Percentiles rank a stretch among this genome's conserved stretches.
phyloP scores from a whole-genome alignment of 805 yeast species.

The Torulaspora franciscae region DNA sequence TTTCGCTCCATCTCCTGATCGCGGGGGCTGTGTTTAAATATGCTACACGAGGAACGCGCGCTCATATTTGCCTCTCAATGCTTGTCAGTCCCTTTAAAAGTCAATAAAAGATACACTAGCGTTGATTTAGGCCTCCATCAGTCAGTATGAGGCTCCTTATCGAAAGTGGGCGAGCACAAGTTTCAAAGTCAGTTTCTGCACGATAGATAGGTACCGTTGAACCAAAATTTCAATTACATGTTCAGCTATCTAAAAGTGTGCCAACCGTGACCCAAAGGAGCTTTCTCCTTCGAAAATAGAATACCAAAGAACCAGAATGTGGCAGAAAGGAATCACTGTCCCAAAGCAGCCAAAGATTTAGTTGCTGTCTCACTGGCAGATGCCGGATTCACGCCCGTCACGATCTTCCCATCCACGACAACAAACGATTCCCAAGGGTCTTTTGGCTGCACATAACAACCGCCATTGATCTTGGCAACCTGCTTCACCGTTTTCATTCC shows the following conservation, averaged over 20 bases:
- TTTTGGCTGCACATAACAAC: constrained; percentile 42
- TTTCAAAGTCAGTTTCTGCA: too few relatives aligned
- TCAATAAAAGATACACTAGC: too few relatives aligned
- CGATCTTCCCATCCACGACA: constrained; percentile 52
- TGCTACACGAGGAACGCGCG: too few relatives aligned
- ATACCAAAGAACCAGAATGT: not conserved
- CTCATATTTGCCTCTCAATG: too few relatives aligned
- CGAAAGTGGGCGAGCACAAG: too few relatives aligned
- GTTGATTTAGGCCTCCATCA: too few relatives aligned
- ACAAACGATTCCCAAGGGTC: constrained; percentile 50
- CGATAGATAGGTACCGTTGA: not conserved
- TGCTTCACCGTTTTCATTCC: constrained; percentile 38
- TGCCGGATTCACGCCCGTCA: constrained; percentile 65
- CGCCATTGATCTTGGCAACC: constrained; percentile 40
- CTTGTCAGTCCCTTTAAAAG: too few relatives aligned
- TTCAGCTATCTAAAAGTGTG: not conserved
- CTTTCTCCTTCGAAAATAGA: not conserved
- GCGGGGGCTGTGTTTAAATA: too few relatives aligned
- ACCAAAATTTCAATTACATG: not conserved
- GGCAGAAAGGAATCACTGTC: not conserved
- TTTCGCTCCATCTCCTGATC: too few relatives aligned
- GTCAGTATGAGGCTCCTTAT: too few relatives aligned
- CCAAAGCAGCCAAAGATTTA: constrained; percentile 33
- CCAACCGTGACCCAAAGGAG: not conserved
- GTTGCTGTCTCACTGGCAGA: constrained; percentile 49